A percentile compares a stretch with the other conserved stretches of the same genome.
Evolutionary conservation across 257 asterid genomes (phyloP).

Genomic region (Echites panduratus): DNA sequence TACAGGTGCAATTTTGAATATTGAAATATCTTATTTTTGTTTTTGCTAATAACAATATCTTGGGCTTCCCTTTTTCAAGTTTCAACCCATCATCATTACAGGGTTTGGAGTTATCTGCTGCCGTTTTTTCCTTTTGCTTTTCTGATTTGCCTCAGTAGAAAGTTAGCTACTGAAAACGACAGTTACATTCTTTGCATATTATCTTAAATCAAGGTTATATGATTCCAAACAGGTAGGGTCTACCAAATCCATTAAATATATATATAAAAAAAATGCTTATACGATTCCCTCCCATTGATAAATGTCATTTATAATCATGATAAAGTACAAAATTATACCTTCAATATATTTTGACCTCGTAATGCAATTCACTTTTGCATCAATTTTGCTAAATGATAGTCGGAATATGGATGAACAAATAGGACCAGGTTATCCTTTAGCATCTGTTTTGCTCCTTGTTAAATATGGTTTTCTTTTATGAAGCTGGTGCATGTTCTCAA

Average conservation of each 20-base stretch:
- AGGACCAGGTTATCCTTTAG: too few species aligned
- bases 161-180: not conserved
- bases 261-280: too few species aligned
- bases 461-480: not conserved
- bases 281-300: not conserved
- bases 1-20: conserved; percentile 55
- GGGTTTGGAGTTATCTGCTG: too few species aligned
- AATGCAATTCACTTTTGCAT: not conserved
- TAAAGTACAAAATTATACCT: not conserved
- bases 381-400: not conserved
- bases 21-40: not conserved
- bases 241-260: too few species aligned
- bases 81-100: not conserved
- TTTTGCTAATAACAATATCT: not conserved
- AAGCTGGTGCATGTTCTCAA: not conserved
- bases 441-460: not conserved
- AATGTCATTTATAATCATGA: not conserved
- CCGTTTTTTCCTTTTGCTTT: too few species aligned
- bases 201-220: conserved; percentile 2
- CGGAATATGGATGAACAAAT: not conserved
- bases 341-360: not conserved
- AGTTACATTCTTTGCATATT: not conserved
- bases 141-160: too few species aligned
- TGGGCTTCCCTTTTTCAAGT: not conserved
- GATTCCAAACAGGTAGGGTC: too few species aligned